These are phyloP conservation scores for Phylloporus sp. DNA, from an alignment of 768 basidiomycete species.

Conservation along the genomic window DNA sequence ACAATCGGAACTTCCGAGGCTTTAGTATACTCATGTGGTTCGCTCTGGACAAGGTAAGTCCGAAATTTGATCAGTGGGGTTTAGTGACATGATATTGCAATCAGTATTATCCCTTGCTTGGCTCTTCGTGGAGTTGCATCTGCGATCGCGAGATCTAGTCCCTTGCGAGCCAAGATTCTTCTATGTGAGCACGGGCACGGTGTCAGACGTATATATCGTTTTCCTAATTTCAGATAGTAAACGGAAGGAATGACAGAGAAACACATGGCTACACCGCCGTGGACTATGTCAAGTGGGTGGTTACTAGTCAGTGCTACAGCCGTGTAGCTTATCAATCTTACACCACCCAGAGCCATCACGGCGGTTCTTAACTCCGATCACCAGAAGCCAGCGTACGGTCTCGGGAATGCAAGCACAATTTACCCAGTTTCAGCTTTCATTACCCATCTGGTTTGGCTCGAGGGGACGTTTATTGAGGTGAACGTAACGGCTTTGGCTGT, in stretches of 20 bases:
- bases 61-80: constrained; percentile 2
- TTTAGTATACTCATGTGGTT: constrained; percentile 90
- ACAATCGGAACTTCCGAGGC: constrained; percentile 58
- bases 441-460: constrained; percentile 79
- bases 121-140: constrained; percentile 77
- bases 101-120: constrained; percentile 87
- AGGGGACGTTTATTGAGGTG: constrained; percentile 57
- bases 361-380: constrained; percentile 66
- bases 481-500: constrained; percentile 63
- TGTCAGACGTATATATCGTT: background rate
- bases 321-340: constrained; percentile 4
- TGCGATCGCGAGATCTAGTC: constrained; percentile 69
- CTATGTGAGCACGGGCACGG: constrained; percentile 53
- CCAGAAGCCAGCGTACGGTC: constrained; percentile 45
- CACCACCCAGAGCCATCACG: constrained; percentile 53
- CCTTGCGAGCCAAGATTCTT: constrained; percentile 77
- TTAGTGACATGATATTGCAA: constrained; percentile 2
- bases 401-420: constrained; percentile 55
- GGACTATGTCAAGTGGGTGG: constrained; percentile 72
- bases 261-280: constrained; percentile 80
- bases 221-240: constrained; percentile 52
- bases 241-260: constrained; percentile 84
- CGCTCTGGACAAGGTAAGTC: constrained; percentile 84
- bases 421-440: constrained; percentile 80
- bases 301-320: constrained; percentile 1